Conservation (phyloP, 2,329 filamentous ascomycete species). For the Trichoderma koningiopsis region DNA sequence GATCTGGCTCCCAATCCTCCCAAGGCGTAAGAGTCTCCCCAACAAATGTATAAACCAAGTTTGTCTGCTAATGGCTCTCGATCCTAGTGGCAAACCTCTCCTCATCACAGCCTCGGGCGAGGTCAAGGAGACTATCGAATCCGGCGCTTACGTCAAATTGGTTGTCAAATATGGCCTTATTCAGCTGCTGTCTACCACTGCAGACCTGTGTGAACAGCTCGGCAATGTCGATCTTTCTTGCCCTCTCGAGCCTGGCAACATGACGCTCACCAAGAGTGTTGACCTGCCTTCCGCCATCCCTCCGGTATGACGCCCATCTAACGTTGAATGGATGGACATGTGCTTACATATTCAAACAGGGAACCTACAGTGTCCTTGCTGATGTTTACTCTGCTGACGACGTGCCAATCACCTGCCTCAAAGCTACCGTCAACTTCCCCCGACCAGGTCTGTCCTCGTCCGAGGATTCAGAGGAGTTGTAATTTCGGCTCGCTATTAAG, state of each 20-base stretch:
- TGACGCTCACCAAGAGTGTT: constrained; percentile 76
- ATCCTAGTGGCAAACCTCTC: constrained; percentile 71
- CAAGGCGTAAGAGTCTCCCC: constrained; percentile 59
- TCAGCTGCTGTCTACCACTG: constrained; percentile 76
- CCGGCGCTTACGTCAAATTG: constrained; percentile 80
- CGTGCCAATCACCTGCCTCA: constrained; percentile 82
- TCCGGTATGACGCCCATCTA: constrained; percentile 63
- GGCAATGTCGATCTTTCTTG: constrained; percentile 86
- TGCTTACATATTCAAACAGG: constrained; percentile 53
- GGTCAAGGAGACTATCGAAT: constrained; percentile 70
- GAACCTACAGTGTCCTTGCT: constrained; percentile 85
- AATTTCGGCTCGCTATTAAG: constrained; percentile 26
- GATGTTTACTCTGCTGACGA: constrained; percentile 77
- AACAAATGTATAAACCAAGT: not conserved
- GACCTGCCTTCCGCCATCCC: constrained; percentile 85
- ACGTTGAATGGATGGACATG: not conserved
- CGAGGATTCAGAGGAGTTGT: constrained; percentile 46
- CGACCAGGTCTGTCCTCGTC: constrained; percentile 38
- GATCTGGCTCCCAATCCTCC: constrained; percentile 87
- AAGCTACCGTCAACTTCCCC: constrained; percentile 68
- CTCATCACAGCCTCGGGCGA: constrained; percentile 76
- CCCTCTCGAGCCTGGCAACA: constrained; percentile 78
- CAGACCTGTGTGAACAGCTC: constrained; percentile 87
- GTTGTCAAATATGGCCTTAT: constrained; percentile 95
- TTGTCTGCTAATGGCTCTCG: constrained; percentile 31